Evolutionary conservation across 2,329 filamentous ascomycete genomes (phyloP), one percentile per base, ranked within the genome.

Genomic region (Hortaea werneckii): DNA sequence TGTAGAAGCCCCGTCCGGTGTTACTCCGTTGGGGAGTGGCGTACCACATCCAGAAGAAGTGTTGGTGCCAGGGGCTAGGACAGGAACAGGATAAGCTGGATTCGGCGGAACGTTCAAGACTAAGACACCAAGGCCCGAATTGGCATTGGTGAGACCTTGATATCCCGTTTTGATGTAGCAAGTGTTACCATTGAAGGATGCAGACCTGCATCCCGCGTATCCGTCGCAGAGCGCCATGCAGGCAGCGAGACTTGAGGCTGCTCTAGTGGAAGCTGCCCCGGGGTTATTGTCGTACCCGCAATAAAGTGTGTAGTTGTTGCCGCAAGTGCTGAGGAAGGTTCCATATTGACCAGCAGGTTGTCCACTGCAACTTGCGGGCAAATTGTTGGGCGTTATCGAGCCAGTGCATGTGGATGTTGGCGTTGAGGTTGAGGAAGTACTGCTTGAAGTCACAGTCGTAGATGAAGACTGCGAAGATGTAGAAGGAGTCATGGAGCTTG

Each of bases 21-120:
- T 45, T 5, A 58, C 39, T 8, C 53, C 54, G 13, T 48, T 35
- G 1, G 52, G 56, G 10, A 61, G 41, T 6, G 53, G n/a, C 9
- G 29, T 6, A 8, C 55, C 55, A 34, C 58, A 61, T 4, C 58
- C 58, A 7, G 48, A 49, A 2, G 54, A 57, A 11, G 54, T 49
- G 27, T 52, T 52, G 8, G 49, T 42, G 8, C 35, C 42, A 5
- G 46, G 41, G 10, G 42, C 48, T 29, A 52, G 30, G 9, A 43
- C 27, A 12, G 53, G 52, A 1, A 45, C 41, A 3, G 45, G 46
- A 35, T 50, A 54, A 20, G 53, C 50, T n/a, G 51, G 43, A 28
- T 55, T 55, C 5, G 53, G 50, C n/a, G 54, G 50, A 12, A 56
- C 41, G 37, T 51, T 49, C 13, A 41, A 29, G 10, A 53, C 38